Base-by-base conservation (phyloP, 2,329 filamentous ascomycete genomes). In the Talaromyces pinophilus region DNA sequence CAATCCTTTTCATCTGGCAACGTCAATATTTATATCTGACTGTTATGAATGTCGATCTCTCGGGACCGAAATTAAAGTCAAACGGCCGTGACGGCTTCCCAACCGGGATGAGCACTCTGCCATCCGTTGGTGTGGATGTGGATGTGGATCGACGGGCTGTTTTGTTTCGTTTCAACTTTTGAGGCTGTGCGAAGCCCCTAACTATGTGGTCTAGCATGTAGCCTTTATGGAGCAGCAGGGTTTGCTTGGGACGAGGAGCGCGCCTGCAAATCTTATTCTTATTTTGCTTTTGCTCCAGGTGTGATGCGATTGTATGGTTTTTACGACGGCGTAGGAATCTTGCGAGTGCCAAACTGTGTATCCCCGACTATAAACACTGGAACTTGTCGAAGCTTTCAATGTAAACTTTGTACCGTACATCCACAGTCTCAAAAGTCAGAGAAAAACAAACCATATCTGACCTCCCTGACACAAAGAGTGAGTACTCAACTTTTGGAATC, bases 151-250 rank as follows among this genome's bases (percentile, higher is more conserved):
- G 30, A 11, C 57, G 30, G 5, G 19, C 38, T 46, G 57, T 60
- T 46, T 60, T 30, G 57, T 60, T 44, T 44, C 38, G 57, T 44
- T 60, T 60, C 38, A 60, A 60, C 22, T 60, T 60, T 33, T 33
- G 54, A 57, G 54, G 54, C 54, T 38, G 54, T 57, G 54, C 54
- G 33, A 19, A 57, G 33, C 54, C 54, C 54, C 33, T 19, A 19
- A 19, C 19, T 38, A 22, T 10, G 11, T 57, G 54, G 19, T 19
- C 54, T 54, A 33, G 28, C 50, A 54, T 33, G 50, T 33, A 54
- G 50, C 25, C 50, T 54, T 54, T 17, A 48, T 48, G 46, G 46
- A 48, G 25, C 25, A 52, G 25, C 48, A 33, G 25, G 50, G 28
- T 33, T 54, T 17, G 50, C 28, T 33, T 7, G 15, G 11, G 17